phyloP scores from a whole-genome alignment of 2,329 filamentous ascomycete species.

The Alternaria rosae region DNA sequence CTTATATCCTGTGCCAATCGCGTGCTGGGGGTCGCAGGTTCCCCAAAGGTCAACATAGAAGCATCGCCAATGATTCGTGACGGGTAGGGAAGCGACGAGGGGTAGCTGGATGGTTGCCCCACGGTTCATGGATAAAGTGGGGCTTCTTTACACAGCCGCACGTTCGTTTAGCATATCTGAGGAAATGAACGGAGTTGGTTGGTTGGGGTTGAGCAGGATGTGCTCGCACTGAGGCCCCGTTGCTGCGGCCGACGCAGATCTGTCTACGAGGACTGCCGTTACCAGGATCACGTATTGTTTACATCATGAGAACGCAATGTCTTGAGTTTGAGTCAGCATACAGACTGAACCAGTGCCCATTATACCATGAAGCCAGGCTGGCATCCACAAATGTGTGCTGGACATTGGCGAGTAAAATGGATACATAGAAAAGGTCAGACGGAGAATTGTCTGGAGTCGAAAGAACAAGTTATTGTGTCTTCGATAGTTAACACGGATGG shows the following conservation, averaged over 20 bases:
- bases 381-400: neutral
- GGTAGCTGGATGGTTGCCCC: neutral
- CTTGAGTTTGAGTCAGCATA: neutral
- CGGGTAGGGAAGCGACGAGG: neutral
- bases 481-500: neutral
- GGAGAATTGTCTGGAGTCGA: too few relatives aligned
- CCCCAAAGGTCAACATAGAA: neutral
- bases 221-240: neutral
- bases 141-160: neutral
- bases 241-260: neutral
- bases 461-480: neutral
- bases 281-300: neutral
- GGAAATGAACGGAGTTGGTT: neutral
- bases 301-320: neutral
- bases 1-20: neutral
- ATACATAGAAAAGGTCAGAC: too few relatives aligned
- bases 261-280: neutral
- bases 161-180: neutral
- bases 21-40: neutral
- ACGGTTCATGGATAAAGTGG: neutral
- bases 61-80: neutral
- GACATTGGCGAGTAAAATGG: neutral
- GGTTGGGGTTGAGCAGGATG: neutral
- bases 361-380: neutral
- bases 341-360: neutral